Conservation (phyloP, 139 green algal species). For the Picochlorum costavermella region DNA sequence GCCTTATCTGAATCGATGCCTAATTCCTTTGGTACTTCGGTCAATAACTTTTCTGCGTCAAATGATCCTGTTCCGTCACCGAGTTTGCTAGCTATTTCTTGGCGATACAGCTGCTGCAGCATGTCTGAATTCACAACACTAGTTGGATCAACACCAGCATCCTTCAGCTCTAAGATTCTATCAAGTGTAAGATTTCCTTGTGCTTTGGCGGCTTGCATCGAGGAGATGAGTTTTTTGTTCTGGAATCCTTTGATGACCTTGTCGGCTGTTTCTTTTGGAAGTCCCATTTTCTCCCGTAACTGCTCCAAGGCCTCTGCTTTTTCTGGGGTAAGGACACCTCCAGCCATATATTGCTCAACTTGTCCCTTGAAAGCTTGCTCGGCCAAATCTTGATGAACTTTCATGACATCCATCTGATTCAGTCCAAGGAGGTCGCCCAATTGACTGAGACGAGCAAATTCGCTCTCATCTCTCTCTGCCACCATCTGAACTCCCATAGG, state of each 20-base stretch:
- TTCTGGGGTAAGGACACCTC: slow-evolving; percentile 63
- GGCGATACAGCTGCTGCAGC: slow-evolving; percentile 66
- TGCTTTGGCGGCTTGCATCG: slow-evolving; percentile 41
- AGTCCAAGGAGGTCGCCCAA: slow-evolving; percentile 81
- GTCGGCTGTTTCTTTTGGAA: slow-evolving; percentile 70
- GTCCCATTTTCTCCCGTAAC: slow-evolving; percentile 69
- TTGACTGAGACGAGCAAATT: slow-evolving; percentile 75
- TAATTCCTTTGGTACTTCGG: slow-evolving; percentile 61
- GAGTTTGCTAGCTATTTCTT: slow-evolving; percentile 47
- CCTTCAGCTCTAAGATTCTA: slow-evolving; percentile 63
- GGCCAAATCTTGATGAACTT: slow-evolving; percentile 74
- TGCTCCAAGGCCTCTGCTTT: slow-evolving; percentile 66
- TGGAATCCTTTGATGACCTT: slow-evolving; percentile 75
- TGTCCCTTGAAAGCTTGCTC: slow-evolving; percentile 87
- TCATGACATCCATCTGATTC: slow-evolving; percentile 40
- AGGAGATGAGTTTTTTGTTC: slow-evolving; percentile 43
- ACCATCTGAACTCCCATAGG: slow-evolving; percentile 75
- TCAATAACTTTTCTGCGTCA: slow-evolving; percentile 54
- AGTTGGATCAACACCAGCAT: slow-evolving; percentile 58
- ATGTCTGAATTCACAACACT: slow-evolving; percentile 56
- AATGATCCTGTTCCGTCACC: slow-evolving; percentile 59
- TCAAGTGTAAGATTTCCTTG: slow-evolving; percentile 48
- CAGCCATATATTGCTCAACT: slow-evolving; percentile 48
- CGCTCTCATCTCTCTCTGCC: slow-evolving; percentile 61
- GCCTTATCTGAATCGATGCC: slow-evolving; percentile 41